phyloP scores from a whole-genome alignment of 768 basidiomycete species.

The Lentinula aciculospora region DNA sequence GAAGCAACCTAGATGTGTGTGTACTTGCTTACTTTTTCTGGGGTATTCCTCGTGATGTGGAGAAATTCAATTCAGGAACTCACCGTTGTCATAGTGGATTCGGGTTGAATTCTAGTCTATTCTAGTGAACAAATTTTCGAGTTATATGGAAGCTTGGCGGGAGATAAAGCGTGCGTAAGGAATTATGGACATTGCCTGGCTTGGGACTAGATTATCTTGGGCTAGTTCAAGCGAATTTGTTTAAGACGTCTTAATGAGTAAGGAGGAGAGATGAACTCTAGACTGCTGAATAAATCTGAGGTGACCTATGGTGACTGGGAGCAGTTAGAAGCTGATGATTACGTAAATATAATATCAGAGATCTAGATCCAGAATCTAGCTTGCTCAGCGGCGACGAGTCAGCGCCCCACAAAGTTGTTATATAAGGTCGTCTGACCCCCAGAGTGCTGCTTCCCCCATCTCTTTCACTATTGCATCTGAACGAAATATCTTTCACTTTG shows the following conservation, averaged over 20 bases:
- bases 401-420: background rate
- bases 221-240: background rate
- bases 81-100: background rate
- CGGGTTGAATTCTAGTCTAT: too few species aligned
- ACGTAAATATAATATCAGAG: background rate
- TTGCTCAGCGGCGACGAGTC: background rate
- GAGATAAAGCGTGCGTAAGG: too few species aligned
- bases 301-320: too few species aligned
- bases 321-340: background rate
- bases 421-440: slow-evolving; percentile 5
- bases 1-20: background rate
- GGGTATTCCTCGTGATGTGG: slow-evolving; percentile 2
- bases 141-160: too few species aligned
- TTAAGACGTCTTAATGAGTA: too few species aligned
- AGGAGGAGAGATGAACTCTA: too few species aligned
- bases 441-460: background rate
- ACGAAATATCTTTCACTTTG: slow-evolving; percentile 3
- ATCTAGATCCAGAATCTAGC: background rate
- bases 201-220: background rate
- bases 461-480: background rate
- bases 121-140: too few species aligned
- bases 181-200: too few species aligned
- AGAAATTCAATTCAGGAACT: background rate
- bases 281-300: too few species aligned
- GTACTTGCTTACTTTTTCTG: background rate